Conservation (phyloP, 108 stramenopile genomes). For the Heterococcus sp. region DNA sequence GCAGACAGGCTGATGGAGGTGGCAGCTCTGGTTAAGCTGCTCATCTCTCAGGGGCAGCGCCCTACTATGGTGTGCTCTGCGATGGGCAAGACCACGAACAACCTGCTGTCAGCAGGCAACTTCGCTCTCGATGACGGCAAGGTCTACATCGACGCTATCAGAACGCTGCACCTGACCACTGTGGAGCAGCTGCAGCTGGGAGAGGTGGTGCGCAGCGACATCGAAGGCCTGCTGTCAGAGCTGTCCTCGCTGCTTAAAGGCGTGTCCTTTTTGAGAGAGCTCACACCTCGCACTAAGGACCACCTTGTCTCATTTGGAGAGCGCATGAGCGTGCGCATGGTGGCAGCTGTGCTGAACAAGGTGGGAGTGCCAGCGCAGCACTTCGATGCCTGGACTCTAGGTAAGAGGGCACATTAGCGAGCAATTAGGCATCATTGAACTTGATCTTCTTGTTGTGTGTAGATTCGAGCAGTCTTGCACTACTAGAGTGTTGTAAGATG, state of each 20-base stretch:
- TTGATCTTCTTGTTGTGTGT: too few relatives aligned
- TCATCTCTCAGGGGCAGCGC: conserved; percentile 60
- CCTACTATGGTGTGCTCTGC: conserved; percentile 80
- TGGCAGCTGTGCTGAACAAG: conserved; percentile 87
- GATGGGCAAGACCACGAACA: conserved; percentile 97
- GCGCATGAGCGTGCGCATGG: conserved; percentile 79
- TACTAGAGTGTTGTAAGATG: too few relatives aligned
- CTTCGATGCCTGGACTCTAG: conserved; percentile 91
- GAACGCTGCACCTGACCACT: conserved; percentile 74
- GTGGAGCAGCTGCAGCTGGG: conserved; percentile 69
- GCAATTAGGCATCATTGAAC: too few relatives aligned
- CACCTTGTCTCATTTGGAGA: conserved; percentile 89
- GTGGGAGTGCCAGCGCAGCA: conserved; percentile 86
- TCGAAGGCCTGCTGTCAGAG: conserved; percentile 71
- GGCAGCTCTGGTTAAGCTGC: conserved; percentile 75
- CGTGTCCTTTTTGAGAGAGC: conserved; percentile 79
- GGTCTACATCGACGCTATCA: conserved; percentile 79
- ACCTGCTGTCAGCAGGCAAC: conserved; percentile 79
- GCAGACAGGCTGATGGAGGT: conserved; percentile 82
- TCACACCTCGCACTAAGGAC: conserved; percentile 75
- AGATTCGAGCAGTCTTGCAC: too few relatives aligned
- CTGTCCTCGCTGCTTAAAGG: conserved; percentile 84
- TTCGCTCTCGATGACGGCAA: conserved; percentile 80
- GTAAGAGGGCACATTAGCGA: too few relatives aligned
- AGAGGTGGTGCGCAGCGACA: conserved; percentile 59